phyloP scores from a whole-genome alignment of 768 basidiomycete genomes.

The Suillus subluteus region DNA sequence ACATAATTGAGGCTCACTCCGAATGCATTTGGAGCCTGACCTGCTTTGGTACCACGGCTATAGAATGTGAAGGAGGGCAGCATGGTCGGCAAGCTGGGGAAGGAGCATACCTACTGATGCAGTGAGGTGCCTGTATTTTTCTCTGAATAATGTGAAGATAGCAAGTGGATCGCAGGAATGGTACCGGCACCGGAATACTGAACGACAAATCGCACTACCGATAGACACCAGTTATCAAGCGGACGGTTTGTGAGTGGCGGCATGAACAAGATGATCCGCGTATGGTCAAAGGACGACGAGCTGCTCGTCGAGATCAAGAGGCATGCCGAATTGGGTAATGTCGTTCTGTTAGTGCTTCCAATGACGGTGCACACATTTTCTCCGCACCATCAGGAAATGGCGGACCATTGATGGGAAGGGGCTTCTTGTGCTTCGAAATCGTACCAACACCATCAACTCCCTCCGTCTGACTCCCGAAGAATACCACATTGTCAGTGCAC shows the following conservation, averaged over 20 bases:
- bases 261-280: background rate
- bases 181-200: slow-evolving; percentile 12
- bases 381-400: background rate
- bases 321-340: accelerated
- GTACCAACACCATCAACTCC: accelerated
- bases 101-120: background rate
- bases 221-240: background rate
- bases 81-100: background rate
- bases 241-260: background rate
- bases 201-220: background rate
- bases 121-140: slow-evolving; percentile 14
- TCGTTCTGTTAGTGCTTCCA: background rate
- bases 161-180: slow-evolving; percentile 14
- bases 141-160: slow-evolving; percentile 13
- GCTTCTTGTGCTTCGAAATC: background rate
- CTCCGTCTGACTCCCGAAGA: background rate
- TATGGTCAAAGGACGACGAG: background rate
- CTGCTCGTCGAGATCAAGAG: background rate
- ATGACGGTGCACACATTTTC: background rate
- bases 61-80: background rate
- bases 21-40: background rate
- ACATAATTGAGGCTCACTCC: background rate
- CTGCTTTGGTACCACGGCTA: background rate
- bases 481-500: background rate
- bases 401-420: background rate